Evolutionary conservation across 2,329 filamentous ascomycete species (phyloP).

Genomic region (Lasiodiplodia sp.): DNA sequence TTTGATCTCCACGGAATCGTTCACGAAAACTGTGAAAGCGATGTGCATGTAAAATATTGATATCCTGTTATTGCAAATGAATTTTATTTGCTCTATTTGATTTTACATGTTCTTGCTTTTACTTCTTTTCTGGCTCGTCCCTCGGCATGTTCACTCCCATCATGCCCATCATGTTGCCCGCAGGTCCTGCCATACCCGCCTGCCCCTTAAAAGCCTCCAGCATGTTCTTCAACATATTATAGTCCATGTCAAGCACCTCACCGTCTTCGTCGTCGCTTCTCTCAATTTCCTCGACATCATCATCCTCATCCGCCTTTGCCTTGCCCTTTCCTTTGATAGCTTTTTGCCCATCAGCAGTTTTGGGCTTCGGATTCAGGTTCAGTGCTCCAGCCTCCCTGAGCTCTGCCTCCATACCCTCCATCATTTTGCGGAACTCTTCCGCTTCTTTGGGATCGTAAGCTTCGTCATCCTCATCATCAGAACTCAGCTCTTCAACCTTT

Average conservation of each 20-base stretch:
- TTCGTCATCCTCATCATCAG: conserved; percentile 35
- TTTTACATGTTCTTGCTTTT: background rate
- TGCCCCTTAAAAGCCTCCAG: conserved; percentile 93
- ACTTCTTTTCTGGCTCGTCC: conserved; percentile 62
- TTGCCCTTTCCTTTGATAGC: conserved; percentile 39
- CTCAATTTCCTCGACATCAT: conserved; percentile 45
- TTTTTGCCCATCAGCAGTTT: conserved; percentile 29
- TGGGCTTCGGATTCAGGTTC: conserved; percentile 46
- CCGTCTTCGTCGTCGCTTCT: conserved; percentile 53
- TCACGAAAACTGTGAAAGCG: too few species aligned
- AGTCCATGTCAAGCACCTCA: conserved; percentile 73
- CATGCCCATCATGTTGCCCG: conserved; percentile 83
- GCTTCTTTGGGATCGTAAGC: conserved; percentile 59
- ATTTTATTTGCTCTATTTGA: background rate
- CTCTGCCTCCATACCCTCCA: conserved; percentile 75
- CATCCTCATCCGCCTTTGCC: conserved; percentile 38
- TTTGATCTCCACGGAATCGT: too few species aligned
- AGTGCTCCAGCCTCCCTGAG: conserved; percentile 73
- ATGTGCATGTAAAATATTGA: too few species aligned
- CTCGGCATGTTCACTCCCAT: conserved; percentile 84
- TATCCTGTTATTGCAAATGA: background rate
- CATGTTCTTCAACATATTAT: conserved; percentile 87
- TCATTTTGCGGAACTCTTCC: conserved; percentile 69
- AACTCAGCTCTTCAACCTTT: conserved; percentile 45
- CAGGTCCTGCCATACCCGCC: conserved; percentile 82